Base-by-base conservation (phyloP, 768 basidiomycete genomes). In the Obba rivulosa region DNA sequence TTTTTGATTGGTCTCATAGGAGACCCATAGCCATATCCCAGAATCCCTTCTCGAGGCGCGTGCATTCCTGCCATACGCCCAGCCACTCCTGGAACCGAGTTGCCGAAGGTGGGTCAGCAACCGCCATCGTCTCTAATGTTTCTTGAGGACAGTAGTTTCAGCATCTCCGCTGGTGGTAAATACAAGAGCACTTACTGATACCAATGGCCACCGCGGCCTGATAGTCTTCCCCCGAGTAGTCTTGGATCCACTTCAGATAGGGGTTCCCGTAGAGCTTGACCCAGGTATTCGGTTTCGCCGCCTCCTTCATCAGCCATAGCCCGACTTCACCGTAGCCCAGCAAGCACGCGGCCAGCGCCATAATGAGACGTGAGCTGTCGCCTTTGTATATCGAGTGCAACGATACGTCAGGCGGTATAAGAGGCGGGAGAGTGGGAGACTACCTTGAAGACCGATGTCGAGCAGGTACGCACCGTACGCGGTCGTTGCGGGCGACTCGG, bases 271-370 rank as follows among this genome's bases (percentile, higher is more conserved):
- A 76, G 46, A 81, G 60, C 31, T 71, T 58, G 17, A 86, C 77
- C 75, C 81, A 83, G 18, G 71, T 76, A 21, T 70, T 62, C 9
- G 67, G 70, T 35, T 55, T 57, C 31, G 69, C 60, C 1, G 73
- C 75, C 50, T 84, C 74, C 31, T 74, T 78, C 62, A 81, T 76
- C 25, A 97, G 69, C 83, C 91, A 89, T 35, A 90, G 67, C 1
- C 92, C 93, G 0, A 93, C 90, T 62, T 95, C 89, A 10, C 93
- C 93, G 61, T 96, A 97, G 2, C 93, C 94, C 0, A 95, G 68
- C 8, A 95, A 71, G 62, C 94, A 97, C 8, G 89, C 84, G 9
- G 87, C 81, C 1, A 93, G 74, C 0, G 89, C 86, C 69, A 96
- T 82, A n/a, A 85, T 60, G 4, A 94, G 69, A 51, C 78, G 83